These are phyloP conservation scores for Phytophthora citrophthora DNA, from an alignment of 352 stramenopile genomes.

Conservation along the genomic window DNA sequence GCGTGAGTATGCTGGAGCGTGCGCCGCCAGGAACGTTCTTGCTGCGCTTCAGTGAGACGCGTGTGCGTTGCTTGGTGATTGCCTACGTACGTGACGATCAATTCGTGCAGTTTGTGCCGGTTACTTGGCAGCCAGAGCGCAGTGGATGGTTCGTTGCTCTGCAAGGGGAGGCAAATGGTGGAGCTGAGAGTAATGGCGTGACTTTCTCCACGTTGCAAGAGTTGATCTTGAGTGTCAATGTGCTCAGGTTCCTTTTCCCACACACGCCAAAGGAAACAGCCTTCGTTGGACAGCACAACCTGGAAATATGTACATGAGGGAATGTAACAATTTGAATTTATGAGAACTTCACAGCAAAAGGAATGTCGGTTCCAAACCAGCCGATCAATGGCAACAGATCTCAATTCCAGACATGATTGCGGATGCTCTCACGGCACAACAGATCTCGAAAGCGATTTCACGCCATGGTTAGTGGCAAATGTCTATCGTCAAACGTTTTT, in stretches of 20 bases:
- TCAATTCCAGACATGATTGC: neutral
- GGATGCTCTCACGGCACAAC: neutral
- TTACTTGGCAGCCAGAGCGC: conserved; percentile 55
- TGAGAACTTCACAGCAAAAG: too few species aligned
- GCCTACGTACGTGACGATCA: conserved; percentile 66
- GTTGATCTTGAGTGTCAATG: conserved; percentile 77
- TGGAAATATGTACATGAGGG: neutral
- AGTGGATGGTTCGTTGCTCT: conserved; percentile 69
- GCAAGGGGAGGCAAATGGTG: conserved; percentile 42
- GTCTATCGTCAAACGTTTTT: neutral
- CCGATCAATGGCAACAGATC: too few species aligned
- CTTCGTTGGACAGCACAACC: conserved; percentile 35
- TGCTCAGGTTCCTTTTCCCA: conserved; percentile 83
- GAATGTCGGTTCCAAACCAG: too few species aligned
- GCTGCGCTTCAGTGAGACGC: conserved; percentile 81
- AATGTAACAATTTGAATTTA: too few species aligned
- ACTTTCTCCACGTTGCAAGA: conserved; percentile 71
- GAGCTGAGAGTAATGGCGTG: conserved; percentile 37
- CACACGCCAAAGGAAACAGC: conserved; percentile 79
- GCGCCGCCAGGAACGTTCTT: conserved; percentile 79
- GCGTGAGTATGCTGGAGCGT: conserved; percentile 74
- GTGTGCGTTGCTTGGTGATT: conserved; percentile 71
- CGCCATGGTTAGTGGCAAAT: neutral
- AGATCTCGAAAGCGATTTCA: neutral
- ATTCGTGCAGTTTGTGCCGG: conserved; percentile 77